Base-by-base conservation (phyloP, 2,329 filamentous ascomycete genomes). In the Grosmannia penicillata region DNA sequence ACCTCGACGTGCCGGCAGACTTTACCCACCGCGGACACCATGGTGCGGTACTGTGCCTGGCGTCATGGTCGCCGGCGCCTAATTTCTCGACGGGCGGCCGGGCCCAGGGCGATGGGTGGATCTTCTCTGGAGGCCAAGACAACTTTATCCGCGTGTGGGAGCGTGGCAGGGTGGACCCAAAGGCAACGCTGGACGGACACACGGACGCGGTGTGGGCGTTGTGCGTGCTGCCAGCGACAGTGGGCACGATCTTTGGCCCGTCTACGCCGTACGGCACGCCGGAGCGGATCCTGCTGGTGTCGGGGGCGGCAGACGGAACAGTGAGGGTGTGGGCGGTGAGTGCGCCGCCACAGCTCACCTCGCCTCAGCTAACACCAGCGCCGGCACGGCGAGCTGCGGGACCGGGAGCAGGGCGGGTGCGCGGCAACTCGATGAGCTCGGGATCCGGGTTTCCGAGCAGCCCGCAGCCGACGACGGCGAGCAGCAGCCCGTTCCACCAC, bases 61-160 rank as follows among this genome's bases (percentile, higher is more conserved):
- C 89, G 0, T 82, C 89, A 4, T 95, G 85, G 68, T 86, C 85
- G 3, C 78, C 85, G 3, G 79, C 84, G 2, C 82, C 83, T 21
- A 91, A 83, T 52, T 94, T 95, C 55, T 82, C 84, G 8, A 93
- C 85, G 15, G 84, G 87, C 26, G 86, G 87, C 7, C 76, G 87
- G 45, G 84, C 83, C 8, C 76, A 82, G 49, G 89, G 89, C 24
- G 91, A 96, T 50, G 91, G 91, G 22, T 98, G 91, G 91, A 87
- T 98, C 47, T 98, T 98, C 58, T 96, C 89, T 6, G 91, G 91
- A 43, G 91, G 91, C 4, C 86, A 95, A 56, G 91, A 98, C 57
- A 77, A 83, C 15, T 93, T 85, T 7, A 78, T 98, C 27, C 76
- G 87, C 23, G 86, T 98, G 0, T 98, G 91, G 91, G 89, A 98